Evolutionary conservation across 208 protist species (phyloP).

Genomic region (Leishmania tropica): DNA sequence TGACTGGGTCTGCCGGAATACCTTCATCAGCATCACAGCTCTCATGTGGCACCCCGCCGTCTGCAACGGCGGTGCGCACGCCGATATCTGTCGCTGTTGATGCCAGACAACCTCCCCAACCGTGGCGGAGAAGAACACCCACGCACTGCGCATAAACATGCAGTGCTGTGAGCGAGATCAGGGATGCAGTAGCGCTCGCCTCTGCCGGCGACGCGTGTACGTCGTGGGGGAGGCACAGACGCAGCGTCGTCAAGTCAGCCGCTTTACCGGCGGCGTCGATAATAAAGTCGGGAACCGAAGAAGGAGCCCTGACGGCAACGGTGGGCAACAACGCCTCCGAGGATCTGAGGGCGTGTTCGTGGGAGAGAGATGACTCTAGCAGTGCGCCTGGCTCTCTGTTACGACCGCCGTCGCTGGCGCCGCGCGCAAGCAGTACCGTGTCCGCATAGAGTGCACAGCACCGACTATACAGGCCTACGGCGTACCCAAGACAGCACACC

Average conservation of each 20-base stretch:
- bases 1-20: neutral
- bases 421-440: slow-evolving; percentile 6
- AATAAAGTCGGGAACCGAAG: slow-evolving; percentile 24
- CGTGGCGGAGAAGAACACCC: slow-evolving; percentile 16
- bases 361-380: neutral
- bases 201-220: neutral
- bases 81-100: neutral
- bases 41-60: neutral
- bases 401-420: neutral
- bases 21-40: neutral
- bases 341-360: neutral
- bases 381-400: neutral
- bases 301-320: neutral
- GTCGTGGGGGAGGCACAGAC: slow-evolving; percentile 13
- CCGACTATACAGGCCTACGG: slow-evolving; percentile 26
- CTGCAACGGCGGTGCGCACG: neutral
- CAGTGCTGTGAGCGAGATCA: slow-evolving; percentile 14
- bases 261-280: slow-evolving; percentile 31
- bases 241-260: slow-evolving; percentile 25
- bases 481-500: slow-evolving; percentile 30
- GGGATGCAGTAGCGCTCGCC: neutral
- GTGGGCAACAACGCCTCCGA: neutral
- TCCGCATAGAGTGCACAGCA: slow-evolving; percentile 30
- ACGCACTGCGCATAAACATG: slow-evolving; percentile 31
- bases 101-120: slow-evolving; percentile 14